Percentiles rank a stretch among this genome's conserved stretches.
phyloP scores from a whole-genome alignment of 805 yeast genomes.

The Wickerhamomyces rabaulensis region DNA sequence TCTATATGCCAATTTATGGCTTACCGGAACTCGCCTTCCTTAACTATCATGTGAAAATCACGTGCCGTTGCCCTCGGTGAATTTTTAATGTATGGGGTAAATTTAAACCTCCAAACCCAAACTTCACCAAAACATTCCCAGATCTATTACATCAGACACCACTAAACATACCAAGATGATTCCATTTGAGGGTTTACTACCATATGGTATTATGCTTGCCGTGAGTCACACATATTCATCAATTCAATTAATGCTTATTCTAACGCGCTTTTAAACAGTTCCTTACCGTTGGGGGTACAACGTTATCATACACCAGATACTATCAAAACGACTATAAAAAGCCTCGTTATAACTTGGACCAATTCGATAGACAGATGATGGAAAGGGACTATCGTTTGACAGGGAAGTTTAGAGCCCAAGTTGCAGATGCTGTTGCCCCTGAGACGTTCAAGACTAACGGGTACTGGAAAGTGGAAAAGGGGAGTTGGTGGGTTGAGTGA shows the following conservation, averaged over 20 bases:
- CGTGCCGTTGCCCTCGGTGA: not conserved
- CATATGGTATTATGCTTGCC: constrained; percentile 52
- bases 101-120: not conserved
- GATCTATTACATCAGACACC: not conserved
- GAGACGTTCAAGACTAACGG: constrained; percentile 73
- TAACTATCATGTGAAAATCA: not conserved
- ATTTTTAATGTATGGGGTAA: not conserved
- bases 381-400: constrained; percentile 76
- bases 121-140: not conserved
- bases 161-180: constrained; percentile 35
- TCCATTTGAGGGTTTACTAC: constrained; percentile 66
- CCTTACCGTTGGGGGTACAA: constrained; percentile 51
- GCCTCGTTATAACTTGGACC: constrained; percentile 48
- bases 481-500: constrained; percentile 21
- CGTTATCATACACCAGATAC: constrained; percentile 37
- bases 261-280: constrained; percentile 23
- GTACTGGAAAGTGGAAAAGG: constrained; percentile 25
- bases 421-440: constrained; percentile 63
- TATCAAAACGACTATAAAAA: constrained; percentile 45
- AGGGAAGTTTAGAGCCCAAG: constrained; percentile 67
- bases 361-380: constrained; percentile 48
- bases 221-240: too few species aligned
- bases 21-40: too few species aligned
- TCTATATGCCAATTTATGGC: too few species aligned
- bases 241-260: too few species aligned